Conservation (phyloP, 1,284 basidiomycete genomes). For the Sanghuangporus baumii region DNA sequence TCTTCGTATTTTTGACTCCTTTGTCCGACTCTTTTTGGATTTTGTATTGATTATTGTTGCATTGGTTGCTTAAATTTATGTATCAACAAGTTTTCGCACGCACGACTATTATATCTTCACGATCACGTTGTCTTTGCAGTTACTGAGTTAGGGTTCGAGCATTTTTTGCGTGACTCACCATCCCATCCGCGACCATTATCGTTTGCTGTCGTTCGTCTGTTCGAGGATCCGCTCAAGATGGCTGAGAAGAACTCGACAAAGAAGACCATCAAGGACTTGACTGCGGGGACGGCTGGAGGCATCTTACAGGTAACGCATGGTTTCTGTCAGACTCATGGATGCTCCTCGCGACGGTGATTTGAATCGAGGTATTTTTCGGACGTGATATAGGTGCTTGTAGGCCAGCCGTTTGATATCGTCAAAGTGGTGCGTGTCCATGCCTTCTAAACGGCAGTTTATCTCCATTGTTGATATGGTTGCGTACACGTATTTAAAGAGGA, state of each 20-base stretch:
- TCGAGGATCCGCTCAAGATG: not conserved
- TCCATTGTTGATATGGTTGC: not conserved
- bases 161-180: not conserved
- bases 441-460: not conserved
- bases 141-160: not conserved
- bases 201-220: not conserved
- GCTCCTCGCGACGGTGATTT: slow-evolving; percentile 9
- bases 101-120: not conserved
- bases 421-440: slow-evolving; percentile 75
- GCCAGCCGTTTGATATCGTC: slow-evolving; percentile 95
- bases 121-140: not conserved
- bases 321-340: not conserved
- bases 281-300: slow-evolving; percentile 43
- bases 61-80: not conserved
- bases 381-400: slow-evolving; percentile 68
- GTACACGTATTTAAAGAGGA: slow-evolving; percentile 44
- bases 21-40: not conserved
- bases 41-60: not conserved
- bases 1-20: not conserved
- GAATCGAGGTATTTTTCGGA: slow-evolving; percentile 17
- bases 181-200: not conserved
- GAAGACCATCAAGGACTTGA: slow-evolving; percentile 35
- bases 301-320: slow-evolving; percentile 37
- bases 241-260: slow-evolving; percentile 13
- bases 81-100: not conserved